These are phyloP conservation scores for Microbotryum scabiosae DNA, from an alignment of 1,284 basidiomycete genomes.

Conservation along the genomic window DNA sequence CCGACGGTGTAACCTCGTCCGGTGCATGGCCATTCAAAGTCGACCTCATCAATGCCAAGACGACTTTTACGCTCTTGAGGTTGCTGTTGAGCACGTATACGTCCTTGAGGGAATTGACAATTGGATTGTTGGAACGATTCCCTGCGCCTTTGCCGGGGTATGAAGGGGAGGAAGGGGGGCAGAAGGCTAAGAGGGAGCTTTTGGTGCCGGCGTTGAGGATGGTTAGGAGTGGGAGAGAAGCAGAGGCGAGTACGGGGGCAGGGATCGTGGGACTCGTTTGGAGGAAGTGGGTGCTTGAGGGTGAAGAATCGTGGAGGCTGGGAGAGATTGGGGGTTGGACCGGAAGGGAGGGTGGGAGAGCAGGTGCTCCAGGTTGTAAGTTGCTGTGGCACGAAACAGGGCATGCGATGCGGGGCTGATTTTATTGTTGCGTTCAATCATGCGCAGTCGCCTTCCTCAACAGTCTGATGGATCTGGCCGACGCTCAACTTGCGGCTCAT, in stretches of 20 bases:
- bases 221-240: slow-evolving; percentile 28
- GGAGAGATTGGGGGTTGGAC: slow-evolving; percentile 22
- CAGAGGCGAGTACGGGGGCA: slow-evolving; percentile 28
- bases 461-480: slow-evolving; percentile 25
- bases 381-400: background rate
- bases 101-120: slow-evolving; percentile 13
- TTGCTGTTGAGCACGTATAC: slow-evolving; percentile 28
- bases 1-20: background rate
- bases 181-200: slow-evolving; percentile 17
- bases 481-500: slow-evolving; percentile 28
- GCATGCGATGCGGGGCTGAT: background rate
- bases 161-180: slow-evolving; percentile 13
- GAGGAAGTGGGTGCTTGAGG: slow-evolving; percentile 33
- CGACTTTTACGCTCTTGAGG: slow-evolving; percentile 22
- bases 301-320: slow-evolving; percentile 16
- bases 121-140: slow-evolving; percentile 27
- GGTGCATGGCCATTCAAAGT: slow-evolving; percentile 23
- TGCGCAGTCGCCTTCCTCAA: slow-evolving; percentile 20
- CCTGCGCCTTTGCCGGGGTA: slow-evolving; percentile 28
- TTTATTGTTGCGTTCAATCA: background rate
- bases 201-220: slow-evolving; percentile 26
- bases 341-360: background rate
- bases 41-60: slow-evolving; percentile 14
- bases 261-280: slow-evolving; percentile 34
- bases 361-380: slow-evolving; percentile 14